Conservation (phyloP, 2,329 filamentous ascomycete species). For the Colletotrichum karsti region DNA sequence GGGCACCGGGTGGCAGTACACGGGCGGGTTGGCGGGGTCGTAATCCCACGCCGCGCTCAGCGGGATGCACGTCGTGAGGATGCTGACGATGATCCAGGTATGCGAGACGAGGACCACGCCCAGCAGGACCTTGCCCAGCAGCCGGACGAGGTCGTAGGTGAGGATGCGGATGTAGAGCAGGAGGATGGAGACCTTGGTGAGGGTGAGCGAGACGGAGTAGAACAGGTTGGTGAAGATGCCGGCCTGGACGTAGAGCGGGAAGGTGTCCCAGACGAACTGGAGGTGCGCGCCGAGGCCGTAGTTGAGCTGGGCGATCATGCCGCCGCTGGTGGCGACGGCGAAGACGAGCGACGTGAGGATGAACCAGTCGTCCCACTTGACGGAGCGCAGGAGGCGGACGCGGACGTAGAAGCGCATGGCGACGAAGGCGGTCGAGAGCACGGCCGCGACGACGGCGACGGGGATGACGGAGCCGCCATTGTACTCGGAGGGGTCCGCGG, state of each 20-base stretch:
- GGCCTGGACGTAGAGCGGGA: constrained; percentile 16
- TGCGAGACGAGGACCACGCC: constrained; percentile 30
- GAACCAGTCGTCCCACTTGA: constrained; percentile 44
- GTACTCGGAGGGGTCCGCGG: constrained; percentile 23
- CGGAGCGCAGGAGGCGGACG: constrained; percentile 39
- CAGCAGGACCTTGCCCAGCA: constrained; percentile 33
- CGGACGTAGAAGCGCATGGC: constrained; percentile 44
- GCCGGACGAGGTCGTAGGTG: constrained; percentile 33
- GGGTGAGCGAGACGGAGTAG: constrained; percentile 30
- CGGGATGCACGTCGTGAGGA: constrained; percentile 33
- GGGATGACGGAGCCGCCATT: constrained; percentile 27
- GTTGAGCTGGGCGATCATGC: constrained; percentile 27
- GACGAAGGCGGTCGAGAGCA: constrained; percentile 38
- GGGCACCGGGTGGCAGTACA: constrained; percentile 28
- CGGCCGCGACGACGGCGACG: constrained; percentile 28
- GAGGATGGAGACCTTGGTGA: constrained; percentile 34
- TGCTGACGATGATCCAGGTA: constrained; percentile 32
- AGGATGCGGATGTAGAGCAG: constrained; percentile 35
- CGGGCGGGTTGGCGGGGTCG: neutral
- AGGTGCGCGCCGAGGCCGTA: constrained; percentile 25
- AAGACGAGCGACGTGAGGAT: constrained; percentile 40
- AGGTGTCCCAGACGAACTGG: neutral
- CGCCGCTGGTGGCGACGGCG: constrained; percentile 22
- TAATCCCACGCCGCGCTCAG: constrained; percentile 29
- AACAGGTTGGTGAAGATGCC: constrained; percentile 26